phyloP scores from a whole-genome alignment of 176 grass and related monocot genomes.

The Phoenix roebelenii region DNA sequence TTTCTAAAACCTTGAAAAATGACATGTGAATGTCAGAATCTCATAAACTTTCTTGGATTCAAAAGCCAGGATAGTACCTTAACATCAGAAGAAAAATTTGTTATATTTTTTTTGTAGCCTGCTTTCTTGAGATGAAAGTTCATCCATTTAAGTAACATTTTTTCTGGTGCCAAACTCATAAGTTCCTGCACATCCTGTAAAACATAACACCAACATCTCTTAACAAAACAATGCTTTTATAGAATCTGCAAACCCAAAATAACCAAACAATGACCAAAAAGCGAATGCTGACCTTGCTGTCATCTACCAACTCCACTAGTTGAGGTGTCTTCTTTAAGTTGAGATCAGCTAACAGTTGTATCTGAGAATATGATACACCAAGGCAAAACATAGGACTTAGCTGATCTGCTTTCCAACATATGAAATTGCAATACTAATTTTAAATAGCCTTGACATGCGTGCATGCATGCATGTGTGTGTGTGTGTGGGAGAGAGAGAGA shows the following conservation, averaged over 20 bases:
- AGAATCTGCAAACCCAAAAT: background rate
- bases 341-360: slow-evolving; percentile 97
- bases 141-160: slow-evolving; percentile 97
- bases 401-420: too few relatives aligned
- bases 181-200: slow-evolving; percentile 92
- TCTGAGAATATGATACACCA: slow-evolving; percentile 34
- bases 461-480: too few relatives aligned
- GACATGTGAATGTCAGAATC: slow-evolving; percentile 10
- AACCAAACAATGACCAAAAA: background rate
- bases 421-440: too few relatives aligned
- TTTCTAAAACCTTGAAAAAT: too few relatives aligned
- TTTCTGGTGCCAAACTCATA: slow-evolving; percentile 76
- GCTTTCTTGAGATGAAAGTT: slow-evolving; percentile 97
- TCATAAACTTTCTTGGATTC: slow-evolving; percentile 22
- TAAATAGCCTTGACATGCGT: too few relatives aligned
- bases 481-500: too few relatives aligned
- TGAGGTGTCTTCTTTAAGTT: slow-evolving; percentile 97
- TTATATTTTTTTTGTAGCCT: slow-evolving; percentile 96
- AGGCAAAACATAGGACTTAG: too few relatives aligned
- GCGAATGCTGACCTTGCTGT: slow-evolving; percentile 47
- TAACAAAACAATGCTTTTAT: too few relatives aligned
- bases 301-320: slow-evolving; percentile 88
- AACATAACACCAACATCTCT: slow-evolving; percentile 15
- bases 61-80: slow-evolving; percentile 39
- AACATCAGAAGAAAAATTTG: slow-evolving; percentile 97